These are phyloP conservation scores for Alternaria conjuncta DNA, from an alignment of 2,329 filamentous ascomycete genomes.

Conservation along the genomic window DNA sequence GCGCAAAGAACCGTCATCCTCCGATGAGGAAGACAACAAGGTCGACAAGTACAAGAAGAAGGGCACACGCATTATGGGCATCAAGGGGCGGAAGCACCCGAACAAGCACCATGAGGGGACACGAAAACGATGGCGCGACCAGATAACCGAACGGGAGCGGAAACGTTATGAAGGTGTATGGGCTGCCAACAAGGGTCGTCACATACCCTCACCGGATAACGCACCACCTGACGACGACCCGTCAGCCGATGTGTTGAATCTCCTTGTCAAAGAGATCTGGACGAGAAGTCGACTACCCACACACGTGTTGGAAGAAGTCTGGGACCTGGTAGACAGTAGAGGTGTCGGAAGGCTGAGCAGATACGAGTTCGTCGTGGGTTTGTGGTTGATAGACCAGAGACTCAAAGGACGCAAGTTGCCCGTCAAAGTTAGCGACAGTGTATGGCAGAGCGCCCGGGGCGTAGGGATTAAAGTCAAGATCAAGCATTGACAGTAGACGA, in stretches of 20 bases:
- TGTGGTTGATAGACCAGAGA: conserved; percentile 83
- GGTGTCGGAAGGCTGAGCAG: conserved; percentile 64
- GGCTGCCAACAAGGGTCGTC: conserved; percentile 76
- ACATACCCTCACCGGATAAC: conserved; percentile 28
- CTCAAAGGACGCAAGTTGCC: conserved; percentile 82
- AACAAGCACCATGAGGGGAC: conserved; percentile 77
- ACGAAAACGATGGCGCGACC: conserved; percentile 77
- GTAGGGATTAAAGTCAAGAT: conserved; percentile 51
- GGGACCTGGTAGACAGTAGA: conserved; percentile 72
- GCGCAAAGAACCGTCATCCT: conserved; percentile 57
- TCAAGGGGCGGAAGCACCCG: conserved; percentile 61
- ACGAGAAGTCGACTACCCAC: conserved; percentile 69
- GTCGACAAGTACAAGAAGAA: conserved; percentile 60
- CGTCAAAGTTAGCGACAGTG: conserved; percentile 71
- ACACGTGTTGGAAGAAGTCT: conserved; percentile 76
- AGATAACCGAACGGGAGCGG: conserved; percentile 73
- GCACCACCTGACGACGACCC: conserved; percentile 27
- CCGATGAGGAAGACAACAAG: conserved; percentile 59
- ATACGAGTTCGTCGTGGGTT: conserved; percentile 80
- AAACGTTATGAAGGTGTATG: conserved; percentile 84
- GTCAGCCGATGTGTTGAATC: conserved; percentile 65
- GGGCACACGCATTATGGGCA: conserved; percentile 62
- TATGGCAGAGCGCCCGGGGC: conserved; percentile 72
- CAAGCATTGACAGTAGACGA: neutral
- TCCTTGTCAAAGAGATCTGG: conserved; percentile 80